phyloP scores from a whole-genome alignment of 345 rosid species.

The Salix suchowensis region DNA sequence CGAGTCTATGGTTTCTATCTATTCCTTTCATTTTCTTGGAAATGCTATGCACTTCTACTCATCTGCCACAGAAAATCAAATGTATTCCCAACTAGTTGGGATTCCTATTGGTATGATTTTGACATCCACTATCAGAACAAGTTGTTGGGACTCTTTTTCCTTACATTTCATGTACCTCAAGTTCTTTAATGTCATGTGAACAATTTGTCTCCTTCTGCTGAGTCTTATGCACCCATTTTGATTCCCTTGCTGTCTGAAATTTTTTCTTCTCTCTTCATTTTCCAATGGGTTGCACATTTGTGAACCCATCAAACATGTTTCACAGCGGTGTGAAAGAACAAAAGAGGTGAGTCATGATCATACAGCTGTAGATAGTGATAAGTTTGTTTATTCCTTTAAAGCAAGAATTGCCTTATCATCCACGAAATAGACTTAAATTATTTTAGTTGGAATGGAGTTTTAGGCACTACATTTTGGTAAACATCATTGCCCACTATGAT shows the following conservation, averaged over 20 bases:
- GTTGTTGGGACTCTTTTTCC: not conserved
- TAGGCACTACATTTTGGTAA: no score
- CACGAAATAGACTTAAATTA: no score
- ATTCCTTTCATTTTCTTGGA: not conserved
- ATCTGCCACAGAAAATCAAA: not conserved
- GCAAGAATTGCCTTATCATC: not conserved
- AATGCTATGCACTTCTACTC: not conserved
- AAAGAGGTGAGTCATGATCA: not conserved
- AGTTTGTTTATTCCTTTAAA: not conserved
- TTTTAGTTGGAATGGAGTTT: no score
- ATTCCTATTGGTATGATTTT: conserved; percentile 15
- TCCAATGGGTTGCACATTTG: not conserved
- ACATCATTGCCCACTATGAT: no score
- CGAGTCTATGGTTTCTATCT: not conserved
- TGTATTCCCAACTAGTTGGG: not conserved
- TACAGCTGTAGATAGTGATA: not conserved
- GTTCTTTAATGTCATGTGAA: not conserved
- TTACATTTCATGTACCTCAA: not conserved
- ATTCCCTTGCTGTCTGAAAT: not conserved
- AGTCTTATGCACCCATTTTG: not conserved
- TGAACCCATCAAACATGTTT: not conserved
- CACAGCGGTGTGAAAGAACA: not conserved
- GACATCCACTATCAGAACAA: conserved; percentile 2
- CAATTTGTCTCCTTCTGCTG: not conserved
- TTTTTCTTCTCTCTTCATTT: not conserved